Percentiles rank a stretch among this genome's conserved stretches.
These are phyloP conservation scores for Boletus patriciae DNA, from an alignment of 768 basidiomycete genomes.

Conservation along the genomic window DNA sequence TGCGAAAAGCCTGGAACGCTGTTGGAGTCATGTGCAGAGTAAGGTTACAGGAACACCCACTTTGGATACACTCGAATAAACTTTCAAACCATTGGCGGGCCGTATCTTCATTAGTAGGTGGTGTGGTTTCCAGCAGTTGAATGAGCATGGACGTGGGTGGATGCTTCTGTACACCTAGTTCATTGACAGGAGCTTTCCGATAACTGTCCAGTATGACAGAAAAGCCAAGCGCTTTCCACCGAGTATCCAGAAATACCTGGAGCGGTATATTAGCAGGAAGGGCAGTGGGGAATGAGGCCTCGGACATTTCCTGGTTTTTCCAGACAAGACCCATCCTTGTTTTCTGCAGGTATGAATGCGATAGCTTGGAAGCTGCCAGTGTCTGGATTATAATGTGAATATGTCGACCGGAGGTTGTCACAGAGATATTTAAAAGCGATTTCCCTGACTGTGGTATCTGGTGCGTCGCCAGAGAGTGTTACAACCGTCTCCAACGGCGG, in stretches of 20 bases:
- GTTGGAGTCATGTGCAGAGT: background rate
- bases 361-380: background rate
- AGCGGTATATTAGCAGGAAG: background rate
- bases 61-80: slow-evolving; percentile 55
- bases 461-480: slow-evolving; percentile 48
- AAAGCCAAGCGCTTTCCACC: slow-evolving; percentile 68
- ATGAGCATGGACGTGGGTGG: slow-evolving; percentile 62
- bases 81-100: slow-evolving; percentile 66
- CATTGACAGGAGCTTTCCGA: slow-evolving; percentile 48
- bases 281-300: slow-evolving; percentile 37
- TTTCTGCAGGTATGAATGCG: slow-evolving; percentile 3
- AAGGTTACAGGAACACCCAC: slow-evolving; percentile 37
- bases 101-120: slow-evolving; percentile 50
- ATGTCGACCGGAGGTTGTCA: slow-evolving; percentile 7
- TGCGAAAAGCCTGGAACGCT: slow-evolving; percentile 50
- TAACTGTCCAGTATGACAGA: slow-evolving; percentile 55
- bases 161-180: slow-evolving; percentile 64
- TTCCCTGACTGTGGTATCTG: slow-evolving; percentile 46
- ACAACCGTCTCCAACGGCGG: slow-evolving; percentile 68
- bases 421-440: slow-evolving; percentile 71
- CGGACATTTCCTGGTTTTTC: slow-evolving; percentile 1
- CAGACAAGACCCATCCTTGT: background rate
- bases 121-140: slow-evolving; percentile 49
- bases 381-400: slow-evolving; percentile 54
- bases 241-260: slow-evolving; percentile 4